Evolutionary conservation across 208 protist species (phyloP).

Genomic region (Ichthyophonus hoferi): DNA sequence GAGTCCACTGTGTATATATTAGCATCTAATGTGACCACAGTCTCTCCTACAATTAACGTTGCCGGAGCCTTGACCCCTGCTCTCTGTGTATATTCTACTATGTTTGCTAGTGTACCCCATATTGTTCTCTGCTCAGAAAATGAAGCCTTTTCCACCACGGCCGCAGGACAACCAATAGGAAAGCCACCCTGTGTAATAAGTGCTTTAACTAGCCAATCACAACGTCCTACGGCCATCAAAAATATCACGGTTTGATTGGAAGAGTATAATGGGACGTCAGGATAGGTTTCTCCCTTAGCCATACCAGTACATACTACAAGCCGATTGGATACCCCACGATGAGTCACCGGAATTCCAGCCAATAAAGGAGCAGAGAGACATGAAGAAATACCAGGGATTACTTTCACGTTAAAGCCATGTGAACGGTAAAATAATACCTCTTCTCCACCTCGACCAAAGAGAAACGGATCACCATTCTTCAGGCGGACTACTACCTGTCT

Average conservation of each 20-base stretch:
- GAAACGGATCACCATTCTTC: constrained; percentile 51
- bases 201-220: not conserved
- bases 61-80: not conserved
- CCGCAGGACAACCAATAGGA: constrained; percentile 1
- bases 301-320: constrained; percentile 32
- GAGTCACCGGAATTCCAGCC: constrained; percentile 40
- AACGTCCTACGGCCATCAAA: constrained; percentile 33
- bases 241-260: constrained; percentile 38
- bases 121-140: constrained; percentile 6
- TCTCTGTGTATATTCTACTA: not conserved
- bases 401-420: constrained; percentile 21
- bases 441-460: constrained; percentile 47
- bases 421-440: constrained; percentile 33
- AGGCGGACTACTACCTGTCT: constrained; percentile 41
- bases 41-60: constrained; percentile 22
- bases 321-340: constrained; percentile 35
- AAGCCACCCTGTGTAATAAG: constrained; percentile 16
- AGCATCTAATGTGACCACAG: not conserved
- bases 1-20: no score
- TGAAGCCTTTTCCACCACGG: constrained; percentile 31
- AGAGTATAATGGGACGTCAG: constrained; percentile 21
- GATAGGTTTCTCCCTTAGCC: constrained; percentile 21
- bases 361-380: constrained; percentile 29
- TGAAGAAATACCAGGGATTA: constrained; percentile 42
- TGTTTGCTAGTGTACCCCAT: constrained; percentile 20